phyloP scores from a whole-genome alignment of 441 rosid species.

The Populus hybrid region DNA sequence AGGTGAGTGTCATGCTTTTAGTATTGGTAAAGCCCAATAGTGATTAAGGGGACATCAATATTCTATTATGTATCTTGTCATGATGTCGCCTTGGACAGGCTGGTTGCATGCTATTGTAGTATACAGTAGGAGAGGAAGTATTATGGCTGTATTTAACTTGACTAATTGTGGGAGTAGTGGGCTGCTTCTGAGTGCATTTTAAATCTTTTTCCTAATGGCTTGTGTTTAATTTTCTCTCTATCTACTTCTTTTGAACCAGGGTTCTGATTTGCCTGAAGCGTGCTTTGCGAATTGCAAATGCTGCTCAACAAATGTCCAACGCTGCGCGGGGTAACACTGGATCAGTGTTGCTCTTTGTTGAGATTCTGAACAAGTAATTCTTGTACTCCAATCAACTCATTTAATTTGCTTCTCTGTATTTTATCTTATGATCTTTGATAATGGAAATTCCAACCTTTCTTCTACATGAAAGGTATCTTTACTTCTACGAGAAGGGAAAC shows the following conservation, averaged over 20 bases:
- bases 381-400: neutral
- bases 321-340: constrained; percentile 76
- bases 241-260: constrained; percentile 35
- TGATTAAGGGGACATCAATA: neutral
- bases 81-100: neutral
- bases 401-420: neutral
- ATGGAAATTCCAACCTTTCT: constrained; percentile 7
- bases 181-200: neutral
- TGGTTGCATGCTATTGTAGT: neutral
- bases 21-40: neutral
- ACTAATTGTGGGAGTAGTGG: neutral
- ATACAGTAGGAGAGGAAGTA: neutral
- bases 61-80: neutral
- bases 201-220: neutral
- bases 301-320: constrained; percentile 87
- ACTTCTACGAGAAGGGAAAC: constrained; percentile 89
- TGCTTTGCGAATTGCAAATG: constrained; percentile 89
- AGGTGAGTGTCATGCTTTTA: constrained; percentile 42
- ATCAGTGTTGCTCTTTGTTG: constrained; percentile 77
- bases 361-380: constrained; percentile 88
- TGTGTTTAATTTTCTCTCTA: neutral
- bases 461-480: constrained; percentile 61
- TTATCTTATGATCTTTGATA: neutral
- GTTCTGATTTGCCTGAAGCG: constrained; percentile 93
- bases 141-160: neutral